phyloP scores from a whole-genome alignment of 129 eudicot species.

The Sambucus nigra region DNA sequence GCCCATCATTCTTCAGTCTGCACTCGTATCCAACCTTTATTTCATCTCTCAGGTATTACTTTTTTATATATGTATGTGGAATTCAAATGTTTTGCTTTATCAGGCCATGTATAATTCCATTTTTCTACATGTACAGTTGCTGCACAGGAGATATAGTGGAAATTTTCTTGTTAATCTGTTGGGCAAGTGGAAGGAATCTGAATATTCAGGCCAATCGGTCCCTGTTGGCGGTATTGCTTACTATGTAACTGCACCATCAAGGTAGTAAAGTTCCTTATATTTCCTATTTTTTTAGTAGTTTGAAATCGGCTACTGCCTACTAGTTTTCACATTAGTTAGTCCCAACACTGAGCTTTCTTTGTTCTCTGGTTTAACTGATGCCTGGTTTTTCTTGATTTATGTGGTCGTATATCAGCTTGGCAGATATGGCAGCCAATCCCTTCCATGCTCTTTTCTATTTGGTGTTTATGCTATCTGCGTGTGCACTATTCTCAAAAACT shows the following conservation, averaged over 20 bases:
- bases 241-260: slow-evolving; percentile 86
- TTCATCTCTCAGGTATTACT: slow-evolving; percentile 84
- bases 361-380: background rate
- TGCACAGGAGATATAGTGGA: slow-evolving; percentile 80
- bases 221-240: slow-evolving; percentile 96
- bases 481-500: slow-evolving; percentile 79
- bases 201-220: slow-evolving; percentile 72
- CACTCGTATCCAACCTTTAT: slow-evolving; percentile 94
- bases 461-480: slow-evolving; percentile 85
- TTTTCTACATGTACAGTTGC: slow-evolving; percentile 37
- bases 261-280: slow-evolving; percentile 25
- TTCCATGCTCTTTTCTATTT: slow-evolving; percentile 82
- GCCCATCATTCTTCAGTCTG: slow-evolving; percentile 97
- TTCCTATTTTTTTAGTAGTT: background rate
- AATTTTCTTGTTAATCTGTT: slow-evolving; percentile 81
- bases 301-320: background rate
- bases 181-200: slow-evolving; percentile 96
- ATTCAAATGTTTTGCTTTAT: background rate
- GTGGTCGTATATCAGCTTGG: slow-evolving; percentile 42
- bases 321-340: background rate
- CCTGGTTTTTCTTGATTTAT: background rate
- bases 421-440: slow-evolving; percentile 90
- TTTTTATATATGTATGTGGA: background rate
- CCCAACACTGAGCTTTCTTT: background rate
- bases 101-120: background rate